phyloP scores from a whole-genome alignment of 805 yeast species.

The Myxozyma neglecta region DNA sequence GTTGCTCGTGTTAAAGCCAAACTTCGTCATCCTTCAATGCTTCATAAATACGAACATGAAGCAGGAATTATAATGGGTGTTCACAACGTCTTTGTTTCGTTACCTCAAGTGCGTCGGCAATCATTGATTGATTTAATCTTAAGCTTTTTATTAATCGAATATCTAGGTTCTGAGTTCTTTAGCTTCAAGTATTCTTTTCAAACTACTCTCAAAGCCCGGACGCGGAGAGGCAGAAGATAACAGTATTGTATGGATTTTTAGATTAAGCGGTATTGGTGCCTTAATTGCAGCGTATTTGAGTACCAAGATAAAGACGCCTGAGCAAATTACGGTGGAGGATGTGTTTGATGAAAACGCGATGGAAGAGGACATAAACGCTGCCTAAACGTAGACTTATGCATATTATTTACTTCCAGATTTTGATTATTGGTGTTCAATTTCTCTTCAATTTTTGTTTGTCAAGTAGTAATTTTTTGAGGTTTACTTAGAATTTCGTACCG shows the following conservation, averaged over 20 bases:
- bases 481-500: too few species aligned
- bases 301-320: constrained; percentile 46
- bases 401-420: too few species aligned
- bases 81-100: constrained; percentile 58
- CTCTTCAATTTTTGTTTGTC: too few species aligned
- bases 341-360: constrained; percentile 15
- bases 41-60: constrained; percentile 48
- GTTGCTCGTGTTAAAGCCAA: constrained; percentile 53
- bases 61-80: constrained; percentile 58
- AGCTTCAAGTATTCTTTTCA: constrained; percentile 50
- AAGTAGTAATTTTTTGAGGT: too few species aligned
- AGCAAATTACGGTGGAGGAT: constrained; percentile 34
- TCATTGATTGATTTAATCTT: neutral
- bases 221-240: constrained; percentile 40
- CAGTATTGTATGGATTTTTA: constrained; percentile 57
- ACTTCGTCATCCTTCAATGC: constrained; percentile 30
- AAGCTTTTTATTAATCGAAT: neutral
- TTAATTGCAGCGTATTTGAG: constrained; percentile 49
- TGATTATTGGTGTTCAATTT: too few species aligned
- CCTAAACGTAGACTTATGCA: too few species aligned
- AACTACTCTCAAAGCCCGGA: constrained; percentile 38
- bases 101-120: constrained; percentile 49
- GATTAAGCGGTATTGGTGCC: constrained; percentile 55
- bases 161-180: constrained; percentile 45
- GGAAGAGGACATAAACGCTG: constrained; percentile 2